Conservation (phyloP, 805 yeast species). For the Metschnikowia anglica region DNA sequence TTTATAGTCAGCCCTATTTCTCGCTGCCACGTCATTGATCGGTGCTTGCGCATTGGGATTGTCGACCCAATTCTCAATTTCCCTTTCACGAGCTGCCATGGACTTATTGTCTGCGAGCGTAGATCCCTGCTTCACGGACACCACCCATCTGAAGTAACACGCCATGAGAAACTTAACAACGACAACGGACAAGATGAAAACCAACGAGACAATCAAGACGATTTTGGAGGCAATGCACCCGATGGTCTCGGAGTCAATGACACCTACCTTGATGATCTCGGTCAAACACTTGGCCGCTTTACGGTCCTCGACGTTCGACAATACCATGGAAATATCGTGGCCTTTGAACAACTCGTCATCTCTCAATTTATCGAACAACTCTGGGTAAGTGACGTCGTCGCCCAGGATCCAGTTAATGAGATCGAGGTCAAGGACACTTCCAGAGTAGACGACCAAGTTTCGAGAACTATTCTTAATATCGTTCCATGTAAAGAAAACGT, state of each 20-base stretch:
- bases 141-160: slow-evolving; percentile 82
- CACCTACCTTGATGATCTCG: slow-evolving; percentile 87
- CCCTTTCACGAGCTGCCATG: slow-evolving; percentile 61
- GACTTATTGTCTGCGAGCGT: slow-evolving; percentile 55
- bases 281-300: slow-evolving; percentile 76
- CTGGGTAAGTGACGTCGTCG: slow-evolving; percentile 71
- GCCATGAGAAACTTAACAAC: slow-evolving; percentile 78
- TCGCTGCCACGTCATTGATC: slow-evolving; percentile 49
- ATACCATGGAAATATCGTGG: slow-evolving; percentile 73
- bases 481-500: slow-evolving; percentile 88
- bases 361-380: slow-evolving; percentile 61
- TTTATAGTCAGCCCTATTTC: slow-evolving; percentile 51
- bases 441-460: slow-evolving; percentile 84
- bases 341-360: slow-evolving; percentile 60
- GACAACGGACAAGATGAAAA: slow-evolving; percentile 81
- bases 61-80: slow-evolving; percentile 85
- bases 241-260: slow-evolving; percentile 80
- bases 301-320: slow-evolving; percentile 65
- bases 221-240: slow-evolving; percentile 92
- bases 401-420: slow-evolving; percentile 72
- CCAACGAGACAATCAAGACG: slow-evolving; percentile 76
- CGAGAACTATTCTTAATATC: slow-evolving; percentile 66
- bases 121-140: slow-evolving; percentile 73
- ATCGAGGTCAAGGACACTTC: slow-evolving; percentile 80
- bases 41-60: slow-evolving; percentile 32